Base-by-base conservation (phyloP, 2,329 filamentous ascomycete genomes). In the Bipolaris oryzae region DNA sequence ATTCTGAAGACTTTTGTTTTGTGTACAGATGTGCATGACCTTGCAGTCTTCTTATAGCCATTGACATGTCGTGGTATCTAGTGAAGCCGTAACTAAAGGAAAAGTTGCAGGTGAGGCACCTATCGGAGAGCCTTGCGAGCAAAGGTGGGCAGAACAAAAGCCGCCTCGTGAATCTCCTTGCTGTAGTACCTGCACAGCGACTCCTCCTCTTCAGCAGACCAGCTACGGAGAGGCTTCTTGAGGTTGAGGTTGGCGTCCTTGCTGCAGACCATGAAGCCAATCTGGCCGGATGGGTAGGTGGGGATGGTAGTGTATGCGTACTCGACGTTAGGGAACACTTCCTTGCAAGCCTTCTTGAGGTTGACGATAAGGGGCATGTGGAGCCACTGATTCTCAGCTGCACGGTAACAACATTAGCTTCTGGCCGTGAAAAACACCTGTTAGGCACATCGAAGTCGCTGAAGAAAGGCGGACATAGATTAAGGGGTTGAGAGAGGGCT, bases 241-340 rank as follows among this genome's bases (percentile, higher is more conserved):
- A 98, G 85, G 80, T 99, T 86, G 78, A 88, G 87, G 75, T 80
- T 87, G 77, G 87, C 82, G 77, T 98, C 94, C 87, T 99, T 98
- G 89, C 85, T 91, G 88, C 95, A 98, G 76, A 99, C 91, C 93
- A 99, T 97, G 89, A 99, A 99, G 77, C 95, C 95, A 74, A 99
- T 99, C 84, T 99, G 95, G 77, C 95, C 95, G 55, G 92, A 96
- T 67, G 95, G 95, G 85, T 99, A 99, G 76, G 95, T 99, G 58
- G 95, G 95, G 79, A 99, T 99, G 73, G 94, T 98, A 74, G 94
- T 98, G 87, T 97, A 99, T 71, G 91, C 95, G 82, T 98, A 99
- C 83, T 99, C 95, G 78, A 90, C 95, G 62, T 91, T 91, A 65
- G 95, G 93, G 89, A 99, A 99, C 79, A 99, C 91, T 79, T 95